Conservation (phyloP, 768 basidiomycete genomes). For the Kwoniella newhampshirensis region DNA sequence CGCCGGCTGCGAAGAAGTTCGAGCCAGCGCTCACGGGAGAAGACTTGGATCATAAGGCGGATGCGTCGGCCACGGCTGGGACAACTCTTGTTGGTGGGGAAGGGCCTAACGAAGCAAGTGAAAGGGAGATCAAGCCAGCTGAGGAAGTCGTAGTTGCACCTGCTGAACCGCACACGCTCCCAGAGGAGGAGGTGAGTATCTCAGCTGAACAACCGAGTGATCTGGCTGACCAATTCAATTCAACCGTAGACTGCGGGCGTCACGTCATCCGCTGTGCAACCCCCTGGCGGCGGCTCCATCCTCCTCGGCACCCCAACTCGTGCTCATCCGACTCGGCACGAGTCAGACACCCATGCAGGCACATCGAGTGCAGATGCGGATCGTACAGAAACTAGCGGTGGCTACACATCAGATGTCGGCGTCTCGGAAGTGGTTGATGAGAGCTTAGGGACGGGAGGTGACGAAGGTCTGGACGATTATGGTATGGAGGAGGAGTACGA, state of each 20-base stretch:
- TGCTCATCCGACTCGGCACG: constrained; percentile 54
- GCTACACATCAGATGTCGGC: constrained; percentile 34
- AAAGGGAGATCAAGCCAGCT: constrained; percentile 9
- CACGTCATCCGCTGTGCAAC: constrained; percentile 86
- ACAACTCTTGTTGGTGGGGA: constrained; percentile 16
- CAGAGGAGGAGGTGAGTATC: constrained; percentile 61
- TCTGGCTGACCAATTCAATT: neutral
- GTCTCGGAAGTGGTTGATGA: constrained; percentile 60
- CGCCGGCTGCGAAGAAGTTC: neutral
- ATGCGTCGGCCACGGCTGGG: constrained; percentile 16
- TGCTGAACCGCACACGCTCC: constrained; percentile 54
- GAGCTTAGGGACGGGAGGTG: constrained; percentile 68
- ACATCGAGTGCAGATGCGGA: constrained; percentile 39
- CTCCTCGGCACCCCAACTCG: constrained; percentile 41
- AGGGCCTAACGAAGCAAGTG: constrained; percentile 8
- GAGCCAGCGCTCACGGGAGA: neutral
- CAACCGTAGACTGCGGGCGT: constrained; percentile 71
- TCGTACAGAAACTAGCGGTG: constrained; percentile 34
- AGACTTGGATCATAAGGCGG: constrained; percentile 10
- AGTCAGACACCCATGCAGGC: constrained; percentile 46
- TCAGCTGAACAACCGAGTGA: no score
- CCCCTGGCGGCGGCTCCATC: constrained; percentile 73
- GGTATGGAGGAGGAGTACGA: constrained; percentile 58
- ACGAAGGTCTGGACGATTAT: constrained; percentile 58
- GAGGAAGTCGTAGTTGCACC: constrained; percentile 32